Evolutionary conservation across 164 flowering plant genomes (phyloP).

Genomic region (Vitis amurensis): DNA sequence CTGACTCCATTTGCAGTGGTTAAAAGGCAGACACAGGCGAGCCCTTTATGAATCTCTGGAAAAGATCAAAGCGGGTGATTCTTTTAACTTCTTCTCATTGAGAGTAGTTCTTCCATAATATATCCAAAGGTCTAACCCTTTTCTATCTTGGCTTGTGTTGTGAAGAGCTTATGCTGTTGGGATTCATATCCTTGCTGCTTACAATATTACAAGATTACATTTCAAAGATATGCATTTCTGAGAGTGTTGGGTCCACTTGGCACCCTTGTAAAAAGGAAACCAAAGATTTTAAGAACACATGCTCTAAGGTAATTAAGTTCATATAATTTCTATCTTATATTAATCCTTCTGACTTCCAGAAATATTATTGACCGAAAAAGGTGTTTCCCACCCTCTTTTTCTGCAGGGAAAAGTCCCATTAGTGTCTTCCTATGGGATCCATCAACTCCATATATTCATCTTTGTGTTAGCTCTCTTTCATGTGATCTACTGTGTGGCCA

Average conservation of each 20-base stretch:
- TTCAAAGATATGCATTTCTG: slow-evolving; percentile 46
- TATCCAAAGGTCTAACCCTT: background rate
- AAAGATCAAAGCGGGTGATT: slow-evolving; percentile 60
- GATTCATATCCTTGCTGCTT: slow-evolving; percentile 68
- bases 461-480: slow-evolving; percentile 69
- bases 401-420: slow-evolving; percentile 62
- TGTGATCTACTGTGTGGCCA: slow-evolving; percentile 53
- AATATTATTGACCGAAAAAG: too few species aligned
- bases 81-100: background rate
- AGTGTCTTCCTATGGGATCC: slow-evolving; percentile 61
- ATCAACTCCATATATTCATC: slow-evolving; percentile 78
- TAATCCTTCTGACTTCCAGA: too few species aligned
- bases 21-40: slow-evolving; percentile 35
- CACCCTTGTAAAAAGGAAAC: slow-evolving; percentile 37
- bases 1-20: slow-evolving; percentile 35
- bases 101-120: too few species aligned
- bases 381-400: background rate
- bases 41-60: slow-evolving; percentile 60
- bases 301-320: too few species aligned
- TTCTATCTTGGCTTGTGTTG: background rate
- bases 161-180: slow-evolving; percentile 72
- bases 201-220: slow-evolving; percentile 40
- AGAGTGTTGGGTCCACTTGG: slow-evolving; percentile 41
- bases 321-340: too few species aligned
- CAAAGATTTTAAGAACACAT: background rate